Conservation (phyloP, 176 grass and related monocot species). For the Areca catechu region DNA sequence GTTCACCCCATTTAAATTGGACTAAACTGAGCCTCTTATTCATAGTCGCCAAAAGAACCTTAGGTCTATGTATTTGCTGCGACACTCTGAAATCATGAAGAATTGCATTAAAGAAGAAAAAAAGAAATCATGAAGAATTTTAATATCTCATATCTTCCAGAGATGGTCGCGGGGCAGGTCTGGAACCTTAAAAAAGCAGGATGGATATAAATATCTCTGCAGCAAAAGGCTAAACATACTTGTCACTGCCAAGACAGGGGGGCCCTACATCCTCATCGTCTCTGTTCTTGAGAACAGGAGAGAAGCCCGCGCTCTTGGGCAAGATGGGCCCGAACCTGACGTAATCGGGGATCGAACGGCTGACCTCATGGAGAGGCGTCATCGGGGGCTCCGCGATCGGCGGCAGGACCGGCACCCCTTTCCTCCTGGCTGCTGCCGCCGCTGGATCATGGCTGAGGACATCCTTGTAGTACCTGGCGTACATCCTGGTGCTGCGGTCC, state of each 20-base stretch:
- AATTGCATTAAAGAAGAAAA: too few species aligned
- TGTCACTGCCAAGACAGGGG: not conserved
- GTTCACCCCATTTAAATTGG: too few species aligned
- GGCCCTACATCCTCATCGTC: not conserved
- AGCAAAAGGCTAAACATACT: not conserved
- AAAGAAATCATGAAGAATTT: too few species aligned
- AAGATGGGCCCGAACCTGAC: constrained; percentile 1
- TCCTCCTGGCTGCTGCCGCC: not conserved
- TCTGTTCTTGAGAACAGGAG: not conserved
- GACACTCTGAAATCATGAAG: too few species aligned
- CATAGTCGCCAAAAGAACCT: too few species aligned
- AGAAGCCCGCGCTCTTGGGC: not conserved
- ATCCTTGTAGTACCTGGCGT: not conserved
- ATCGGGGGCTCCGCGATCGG: not conserved
- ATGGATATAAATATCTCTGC: too few species aligned
- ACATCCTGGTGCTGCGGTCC: not conserved
- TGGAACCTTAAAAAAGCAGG: too few species aligned
- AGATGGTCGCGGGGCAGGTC: too few species aligned
- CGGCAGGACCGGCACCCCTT: not conserved
- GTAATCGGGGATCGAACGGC: not conserved
- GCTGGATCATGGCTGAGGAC: too few species aligned
- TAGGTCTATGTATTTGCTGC: too few species aligned
- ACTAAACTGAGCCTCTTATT: too few species aligned
- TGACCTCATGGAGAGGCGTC: not conserved
- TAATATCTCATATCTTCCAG: too few species aligned